Conservation (phyloP, 2,329 filamentous ascomycete species). For the Gnomoniopsis sp. region DNA sequence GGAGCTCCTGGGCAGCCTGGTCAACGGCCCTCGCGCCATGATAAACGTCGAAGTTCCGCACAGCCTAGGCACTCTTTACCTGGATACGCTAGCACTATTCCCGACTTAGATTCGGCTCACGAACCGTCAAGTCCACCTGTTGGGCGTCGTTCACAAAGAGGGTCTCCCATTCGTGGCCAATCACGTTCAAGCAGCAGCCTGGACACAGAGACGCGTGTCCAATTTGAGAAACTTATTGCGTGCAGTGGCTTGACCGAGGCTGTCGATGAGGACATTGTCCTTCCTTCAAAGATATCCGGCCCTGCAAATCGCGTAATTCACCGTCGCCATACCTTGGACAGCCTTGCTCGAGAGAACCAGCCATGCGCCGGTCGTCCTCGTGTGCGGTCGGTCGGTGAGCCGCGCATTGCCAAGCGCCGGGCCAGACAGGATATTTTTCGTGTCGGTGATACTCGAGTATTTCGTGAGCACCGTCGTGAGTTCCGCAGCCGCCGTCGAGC, state of each 20-base stretch:
- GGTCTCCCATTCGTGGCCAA: neutral
- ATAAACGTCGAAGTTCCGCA: neutral
- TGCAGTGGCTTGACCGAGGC: neutral
- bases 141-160: neutral
- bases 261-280: neutral
- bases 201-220: neutral
- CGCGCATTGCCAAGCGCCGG: neutral
- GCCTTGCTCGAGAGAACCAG: neutral
- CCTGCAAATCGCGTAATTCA: neutral
- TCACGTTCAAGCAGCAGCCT: neutral
- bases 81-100: neutral
- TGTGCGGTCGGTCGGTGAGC: neutral
- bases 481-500: no score
- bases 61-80: neutral
- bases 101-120: neutral
- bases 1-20: neutral
- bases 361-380: neutral
- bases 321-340: neutral
- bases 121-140: neutral
- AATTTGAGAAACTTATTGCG: neutral
- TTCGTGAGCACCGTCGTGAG: no score
- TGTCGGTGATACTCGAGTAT: no score
- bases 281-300: neutral
- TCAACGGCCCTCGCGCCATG: neutral
- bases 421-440: neutral